Conservation (phyloP, 306 rosid species). For the Chamaecrista fasciculata region DNA sequence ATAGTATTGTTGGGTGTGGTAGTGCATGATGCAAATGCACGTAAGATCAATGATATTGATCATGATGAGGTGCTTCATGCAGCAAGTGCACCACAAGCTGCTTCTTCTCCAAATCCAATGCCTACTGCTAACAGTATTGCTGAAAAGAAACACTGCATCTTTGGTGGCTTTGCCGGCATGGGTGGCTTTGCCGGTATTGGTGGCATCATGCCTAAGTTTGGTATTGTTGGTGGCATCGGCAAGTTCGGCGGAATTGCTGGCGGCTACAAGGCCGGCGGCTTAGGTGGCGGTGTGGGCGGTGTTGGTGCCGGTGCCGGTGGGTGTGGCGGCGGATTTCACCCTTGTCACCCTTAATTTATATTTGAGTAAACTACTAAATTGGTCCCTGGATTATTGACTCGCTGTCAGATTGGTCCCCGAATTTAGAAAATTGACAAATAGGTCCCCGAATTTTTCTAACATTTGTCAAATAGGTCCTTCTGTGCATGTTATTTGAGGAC, state of each 20-base stretch:
- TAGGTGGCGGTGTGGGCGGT: background rate
- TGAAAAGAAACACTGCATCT: constrained; percentile 55
- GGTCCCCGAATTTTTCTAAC: too few species aligned
- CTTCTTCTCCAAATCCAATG: background rate
- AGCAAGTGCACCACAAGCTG: constrained; percentile 30
- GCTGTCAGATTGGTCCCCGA: too few species aligned
- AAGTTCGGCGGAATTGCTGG: constrained; percentile 12
- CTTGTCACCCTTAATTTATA: constrained; percentile 12
- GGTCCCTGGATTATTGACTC: too few species aligned
- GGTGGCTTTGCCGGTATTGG: constrained; percentile 27
- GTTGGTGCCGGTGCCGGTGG: background rate
- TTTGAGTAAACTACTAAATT: too few species aligned
- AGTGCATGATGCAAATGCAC: constrained; percentile 59
- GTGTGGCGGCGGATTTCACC: constrained; percentile 12
- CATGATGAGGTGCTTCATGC: constrained; percentile 41
- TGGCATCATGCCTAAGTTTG: background rate
- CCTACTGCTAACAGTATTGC: constrained; percentile 5
- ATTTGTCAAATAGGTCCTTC: too few species aligned
- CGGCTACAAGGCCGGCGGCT: background rate
- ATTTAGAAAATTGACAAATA: too few species aligned
- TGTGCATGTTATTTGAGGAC: too few species aligned
- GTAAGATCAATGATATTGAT: constrained; percentile 30
- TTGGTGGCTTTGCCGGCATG: constrained; percentile 55
- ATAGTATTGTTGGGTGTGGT: too few species aligned
- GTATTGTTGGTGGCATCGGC: background rate